Conservation (phyloP, 805 yeast genomes). For the Wickerhamiella occidentalis region DNA sequence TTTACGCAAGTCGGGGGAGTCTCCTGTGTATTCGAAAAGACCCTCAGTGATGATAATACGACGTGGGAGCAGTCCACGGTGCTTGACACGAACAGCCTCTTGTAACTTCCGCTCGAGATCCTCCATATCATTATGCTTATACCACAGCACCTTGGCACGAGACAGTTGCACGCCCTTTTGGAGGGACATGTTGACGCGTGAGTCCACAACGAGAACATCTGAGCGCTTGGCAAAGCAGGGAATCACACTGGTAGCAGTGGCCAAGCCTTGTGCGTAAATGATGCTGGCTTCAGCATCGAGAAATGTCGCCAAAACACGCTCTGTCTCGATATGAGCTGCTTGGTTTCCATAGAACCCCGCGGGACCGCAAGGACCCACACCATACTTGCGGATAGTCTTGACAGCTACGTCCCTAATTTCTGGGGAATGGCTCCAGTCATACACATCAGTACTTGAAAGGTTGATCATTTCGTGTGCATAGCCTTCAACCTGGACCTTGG, state of each 20-base stretch:
- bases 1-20: conserved; percentile 55
- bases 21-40: conserved; percentile 69
- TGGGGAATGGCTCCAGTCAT: conserved; percentile 44
- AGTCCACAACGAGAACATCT: conserved; percentile 80
- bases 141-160: conserved; percentile 63
- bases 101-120: conserved; percentile 60
- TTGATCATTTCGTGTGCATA: conserved; percentile 40
- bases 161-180: conserved; percentile 84
- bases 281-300: conserved; percentile 70
- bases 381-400: conserved; percentile 49
- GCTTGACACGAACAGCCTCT: conserved; percentile 43
- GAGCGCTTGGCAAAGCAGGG: conserved; percentile 95
- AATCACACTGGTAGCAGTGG: conserved; percentile 73
- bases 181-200: conserved; percentile 57
- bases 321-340: conserved; percentile 74
- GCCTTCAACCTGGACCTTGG: conserved; percentile 26
- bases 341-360: conserved; percentile 95
- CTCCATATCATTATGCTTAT: conserved; percentile 77
- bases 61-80: conserved; percentile 66
- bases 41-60: conserved; percentile 90
- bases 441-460: conserved; percentile 59
- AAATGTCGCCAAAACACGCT: conserved; percentile 59
- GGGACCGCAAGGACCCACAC: conserved; percentile 98
- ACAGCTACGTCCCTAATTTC: conserved; percentile 43
- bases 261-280: conserved; percentile 84